A percentile compares a stretch with the other conserved stretches of the same genome.
Evolutionary conservation across 257 asterid species (phyloP).

Genomic region (Nicotiana knightiana): DNA sequence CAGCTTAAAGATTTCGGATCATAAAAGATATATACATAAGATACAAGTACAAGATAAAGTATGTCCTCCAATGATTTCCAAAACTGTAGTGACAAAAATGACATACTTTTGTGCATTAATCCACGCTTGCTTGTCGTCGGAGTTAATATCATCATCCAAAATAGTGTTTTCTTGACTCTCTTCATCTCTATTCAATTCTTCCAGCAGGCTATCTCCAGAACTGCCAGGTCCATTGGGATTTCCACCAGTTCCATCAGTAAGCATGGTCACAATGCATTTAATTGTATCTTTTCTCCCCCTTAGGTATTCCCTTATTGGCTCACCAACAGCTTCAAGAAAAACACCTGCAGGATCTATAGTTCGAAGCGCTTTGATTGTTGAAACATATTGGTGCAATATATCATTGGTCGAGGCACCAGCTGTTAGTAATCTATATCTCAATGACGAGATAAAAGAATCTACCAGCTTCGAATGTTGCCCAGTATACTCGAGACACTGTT

Average conservation of each 20-base stretch:
- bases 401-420: slow-evolving; percentile 99
- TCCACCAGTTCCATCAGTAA: slow-evolving; percentile 93
- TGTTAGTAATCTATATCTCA: slow-evolving; percentile 80
- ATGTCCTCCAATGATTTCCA: not conserved
- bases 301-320: slow-evolving; percentile 92
- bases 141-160: slow-evolving; percentile 65
- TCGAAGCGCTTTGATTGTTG: slow-evolving; percentile 95
- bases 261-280: slow-evolving; percentile 96
- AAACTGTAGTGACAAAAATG: not conserved
- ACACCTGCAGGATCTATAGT: slow-evolving; percentile 97
- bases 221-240: slow-evolving; percentile 68
- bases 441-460: slow-evolving; percentile 84
- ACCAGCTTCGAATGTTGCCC: slow-evolving; percentile 98
- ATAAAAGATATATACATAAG: slow-evolving; percentile 28
- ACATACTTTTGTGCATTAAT: slow-evolving; percentile 70
- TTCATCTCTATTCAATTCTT: slow-evolving; percentile 92
- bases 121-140: slow-evolving; percentile 95
- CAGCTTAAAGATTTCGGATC: slow-evolving; percentile 45
- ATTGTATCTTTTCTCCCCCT: slow-evolving; percentile 95
- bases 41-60: slow-evolving; percentile 7
- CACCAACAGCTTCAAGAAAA: slow-evolving; percentile 96
- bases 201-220: slow-evolving; percentile 94
- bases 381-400: slow-evolving; percentile 85
- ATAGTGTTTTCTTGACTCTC: slow-evolving; percentile 77
- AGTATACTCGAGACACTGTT: slow-evolving; percentile 82